Evolutionary conservation across 2,329 filamentous ascomycete species (phyloP), one percentile per base, ranked within the genome.

Genomic region (Pseudogymnoascus verrucosus): DNA sequence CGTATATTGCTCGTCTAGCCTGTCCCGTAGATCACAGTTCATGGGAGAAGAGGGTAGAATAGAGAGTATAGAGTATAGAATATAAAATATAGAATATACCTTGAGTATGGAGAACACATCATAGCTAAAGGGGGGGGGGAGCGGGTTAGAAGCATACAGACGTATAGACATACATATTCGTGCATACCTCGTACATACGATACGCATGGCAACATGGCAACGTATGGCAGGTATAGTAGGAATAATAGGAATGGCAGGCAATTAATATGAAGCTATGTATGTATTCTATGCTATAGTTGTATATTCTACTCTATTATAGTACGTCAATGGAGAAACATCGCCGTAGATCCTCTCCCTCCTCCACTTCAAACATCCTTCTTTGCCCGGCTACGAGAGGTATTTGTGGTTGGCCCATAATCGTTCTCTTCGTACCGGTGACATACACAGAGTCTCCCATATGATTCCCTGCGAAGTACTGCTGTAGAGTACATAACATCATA

Each of bases 301-400:
- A 31, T 31, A 31, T 10, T 31, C 28, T 31, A 31, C 28, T 34
- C 31, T 34, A 34, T 34, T 34, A 36, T 44, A 62, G 37, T 21
- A 26, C 26, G 37, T 51, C 60, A 6, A 62, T 62, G 60, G 60
- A 62, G 28, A 57, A 57, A 57, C 51, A 54, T 57, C 28, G 12
- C 19, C n/a, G 51, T 11, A 57, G 51, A 57, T 57, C 51, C 26
- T 19, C 51, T 26, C 28, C 16, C n/a, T 57, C 16, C 16, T 57
- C 47, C 47, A 34, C 47, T 26, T 57, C 47, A 57, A 57, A 57
- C 47, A 34, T 31, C 47, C 47, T 57, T 31, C n/a, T 16, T 19
- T 16, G 16, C 23, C 12, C 5, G 51, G 26, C 44, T 51, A 5
- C 11, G 5, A 57, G 51, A 57, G 28, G 28, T 57, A 57, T 34